Conservation (phyloP, 331 rosid species). For the Arachis monticola region DNA sequence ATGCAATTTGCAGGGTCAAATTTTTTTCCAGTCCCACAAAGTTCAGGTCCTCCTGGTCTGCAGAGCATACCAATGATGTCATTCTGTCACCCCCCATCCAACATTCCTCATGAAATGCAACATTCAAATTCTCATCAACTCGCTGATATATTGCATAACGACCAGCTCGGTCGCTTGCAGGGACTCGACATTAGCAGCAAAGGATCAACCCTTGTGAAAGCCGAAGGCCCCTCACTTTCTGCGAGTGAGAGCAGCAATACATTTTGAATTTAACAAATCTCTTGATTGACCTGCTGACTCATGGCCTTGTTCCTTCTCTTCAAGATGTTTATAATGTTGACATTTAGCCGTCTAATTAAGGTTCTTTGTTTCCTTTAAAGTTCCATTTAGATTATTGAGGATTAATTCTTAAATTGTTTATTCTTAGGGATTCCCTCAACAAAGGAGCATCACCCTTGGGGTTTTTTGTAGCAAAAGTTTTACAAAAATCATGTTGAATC, state of each 20-base stretch:
- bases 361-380: constrained; percentile 47
- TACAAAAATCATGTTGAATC: constrained; percentile 43
- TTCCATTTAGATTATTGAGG: constrained; percentile 47
- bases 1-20: constrained; percentile 62
- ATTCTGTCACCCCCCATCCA: constrained; percentile 60
- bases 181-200: constrained; percentile 88
- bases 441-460: constrained; percentile 54
- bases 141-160: constrained; percentile 78
- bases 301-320: constrained; percentile 51
- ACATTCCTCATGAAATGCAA: constrained; percentile 63
- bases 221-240: constrained; percentile 85
- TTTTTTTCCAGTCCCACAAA: constrained; percentile 74
- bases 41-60: constrained; percentile 61
- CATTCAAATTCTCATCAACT: constrained; percentile 67
- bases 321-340: constrained; percentile 76
- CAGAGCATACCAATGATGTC: constrained; percentile 65
- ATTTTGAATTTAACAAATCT: constrained; percentile 56
- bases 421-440: constrained; percentile 63
- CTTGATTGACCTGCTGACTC: constrained; percentile 75
- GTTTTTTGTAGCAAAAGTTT: constrained; percentile 48
- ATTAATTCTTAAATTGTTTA: constrained; percentile 59
- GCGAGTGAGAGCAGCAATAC: constrained; percentile 91
- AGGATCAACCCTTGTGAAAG: constrained; percentile 70
- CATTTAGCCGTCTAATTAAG: constrained; percentile 61
- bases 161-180: constrained; percentile 82